Percentiles rank a stretch among this genome's conserved stretches.
Evolutionary conservation across 257 asterid genomes (phyloP).

Genomic region (Solanum dulcamara): DNA sequence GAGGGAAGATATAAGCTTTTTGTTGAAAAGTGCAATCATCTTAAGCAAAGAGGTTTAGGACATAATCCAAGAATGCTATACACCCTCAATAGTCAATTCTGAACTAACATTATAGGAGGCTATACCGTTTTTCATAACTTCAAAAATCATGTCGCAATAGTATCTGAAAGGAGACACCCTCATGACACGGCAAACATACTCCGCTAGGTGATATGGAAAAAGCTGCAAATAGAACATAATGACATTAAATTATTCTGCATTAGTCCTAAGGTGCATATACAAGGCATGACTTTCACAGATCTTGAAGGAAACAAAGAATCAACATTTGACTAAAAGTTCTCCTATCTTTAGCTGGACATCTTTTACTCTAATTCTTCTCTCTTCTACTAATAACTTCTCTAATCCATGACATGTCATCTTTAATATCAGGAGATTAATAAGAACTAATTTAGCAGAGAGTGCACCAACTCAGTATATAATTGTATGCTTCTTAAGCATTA

Average conservation of each 20-base stretch:
- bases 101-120: not conserved
- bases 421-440: not conserved
- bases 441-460: not conserved
- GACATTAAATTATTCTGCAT: not conserved
- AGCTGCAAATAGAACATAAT: constrained; percentile 46
- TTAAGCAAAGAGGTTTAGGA: not conserved
- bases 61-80: not conserved
- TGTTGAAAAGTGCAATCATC: not conserved
- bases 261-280: not conserved
- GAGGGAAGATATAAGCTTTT: not conserved
- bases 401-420: not conserved
- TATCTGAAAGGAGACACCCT: constrained; percentile 95
- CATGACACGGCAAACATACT: constrained; percentile 96
- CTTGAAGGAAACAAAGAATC: not conserved
- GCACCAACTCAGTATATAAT: not conserved
- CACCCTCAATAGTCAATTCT: not conserved
- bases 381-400: not conserved
- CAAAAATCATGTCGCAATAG: constrained; percentile 93
- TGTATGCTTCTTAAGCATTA: not conserved
- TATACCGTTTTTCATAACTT: constrained; percentile 97
- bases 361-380: not conserved
- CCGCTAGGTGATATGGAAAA: constrained; percentile 95
- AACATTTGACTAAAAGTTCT: not conserved
- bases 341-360: not conserved
- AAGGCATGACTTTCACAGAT: not conserved